Percentiles rank a stretch among this genome's conserved stretches.
These are phyloP conservation scores for Rhizopogon rudus DNA, from an alignment of 768 basidiomycete genomes.

Conservation along the genomic window DNA sequence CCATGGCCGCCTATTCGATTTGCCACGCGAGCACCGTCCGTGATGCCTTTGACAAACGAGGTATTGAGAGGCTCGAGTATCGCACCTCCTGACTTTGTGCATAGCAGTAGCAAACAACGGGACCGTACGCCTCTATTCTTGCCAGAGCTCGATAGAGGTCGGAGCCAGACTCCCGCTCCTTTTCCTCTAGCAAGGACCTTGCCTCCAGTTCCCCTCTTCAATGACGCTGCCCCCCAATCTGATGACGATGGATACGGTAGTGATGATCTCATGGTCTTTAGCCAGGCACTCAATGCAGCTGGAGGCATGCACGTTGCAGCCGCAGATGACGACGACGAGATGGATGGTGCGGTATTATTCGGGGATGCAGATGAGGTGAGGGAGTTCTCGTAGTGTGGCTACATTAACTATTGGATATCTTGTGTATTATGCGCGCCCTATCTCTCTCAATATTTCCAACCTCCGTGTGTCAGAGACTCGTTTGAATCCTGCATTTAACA, in stretches of 20 bases:
- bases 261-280: conserved; percentile 68
- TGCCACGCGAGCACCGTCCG: conserved; percentile 27
- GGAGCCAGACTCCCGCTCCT: conserved; percentile 35
- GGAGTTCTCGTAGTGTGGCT: conserved; percentile 40
- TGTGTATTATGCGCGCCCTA: conserved; percentile 57
- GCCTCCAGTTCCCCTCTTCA: conserved; percentile 42
- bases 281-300: conserved; percentile 59
- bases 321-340: conserved; percentile 71
- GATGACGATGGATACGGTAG: conserved; percentile 32
- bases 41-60: conserved; percentile 20
- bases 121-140: conserved; percentile 69
- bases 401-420: conserved; percentile 9
- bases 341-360: conserved; percentile 68
- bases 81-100: conserved; percentile 26
- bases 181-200: conserved; percentile 19
- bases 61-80: conserved; percentile 27
- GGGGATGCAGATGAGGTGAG: conserved; percentile 79
- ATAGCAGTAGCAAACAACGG: conserved; percentile 24
- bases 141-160: conserved; percentile 50
- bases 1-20: conserved; percentile 61
- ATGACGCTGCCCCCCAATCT: conserved; percentile 21
- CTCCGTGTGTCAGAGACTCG: conserved; percentile 57
- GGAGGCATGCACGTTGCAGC: conserved; percentile 53
- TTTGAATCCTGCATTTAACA: conserved; percentile 73
- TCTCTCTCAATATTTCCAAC: conserved; percentile 70